phyloP scores from a whole-genome alignment of 192 early-diverging fungal species.

The Coemansia sp. region DNA sequence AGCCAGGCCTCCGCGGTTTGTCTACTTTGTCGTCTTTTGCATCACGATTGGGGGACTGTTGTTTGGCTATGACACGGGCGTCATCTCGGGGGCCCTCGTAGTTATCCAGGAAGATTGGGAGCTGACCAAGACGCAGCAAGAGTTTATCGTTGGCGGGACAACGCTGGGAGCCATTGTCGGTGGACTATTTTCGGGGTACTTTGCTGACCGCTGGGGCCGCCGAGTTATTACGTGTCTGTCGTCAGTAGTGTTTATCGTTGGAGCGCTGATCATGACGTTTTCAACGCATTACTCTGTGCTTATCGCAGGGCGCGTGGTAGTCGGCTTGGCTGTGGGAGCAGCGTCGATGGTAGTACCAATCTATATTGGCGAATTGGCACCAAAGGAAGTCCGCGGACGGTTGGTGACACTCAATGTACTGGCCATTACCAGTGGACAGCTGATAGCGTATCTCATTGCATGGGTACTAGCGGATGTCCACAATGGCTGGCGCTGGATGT shows the following conservation, averaged over 20 bases:
- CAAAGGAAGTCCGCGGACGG: constrained; percentile 58
- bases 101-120: constrained; percentile 50
- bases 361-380: constrained; percentile 58
- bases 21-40: constrained; percentile 51
- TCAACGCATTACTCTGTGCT: constrained; percentile 46
- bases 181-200: constrained; percentile 62
- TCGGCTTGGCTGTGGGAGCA: constrained; percentile 55
- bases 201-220: constrained; percentile 66
- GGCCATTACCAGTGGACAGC: constrained; percentile 60
- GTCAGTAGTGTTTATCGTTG: constrained; percentile 55
- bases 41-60: constrained; percentile 55
- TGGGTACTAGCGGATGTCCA: constrained; percentile 57
- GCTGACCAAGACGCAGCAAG: constrained; percentile 44
- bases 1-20: constrained; percentile 32
- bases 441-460: constrained; percentile 61
- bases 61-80: constrained; percentile 57
- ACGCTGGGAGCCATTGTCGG: constrained; percentile 61
- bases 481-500: constrained; percentile 56
- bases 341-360: constrained; percentile 55
- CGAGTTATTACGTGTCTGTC: constrained; percentile 49
- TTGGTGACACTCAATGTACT: constrained; percentile 58
- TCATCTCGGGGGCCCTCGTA: constrained; percentile 51
- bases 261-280: constrained; percentile 57
- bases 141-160: constrained; percentile 52
- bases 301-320: constrained; percentile 53